Conservation (phyloP, 345 rosid genomes). For the Linum lewisii region DNA sequence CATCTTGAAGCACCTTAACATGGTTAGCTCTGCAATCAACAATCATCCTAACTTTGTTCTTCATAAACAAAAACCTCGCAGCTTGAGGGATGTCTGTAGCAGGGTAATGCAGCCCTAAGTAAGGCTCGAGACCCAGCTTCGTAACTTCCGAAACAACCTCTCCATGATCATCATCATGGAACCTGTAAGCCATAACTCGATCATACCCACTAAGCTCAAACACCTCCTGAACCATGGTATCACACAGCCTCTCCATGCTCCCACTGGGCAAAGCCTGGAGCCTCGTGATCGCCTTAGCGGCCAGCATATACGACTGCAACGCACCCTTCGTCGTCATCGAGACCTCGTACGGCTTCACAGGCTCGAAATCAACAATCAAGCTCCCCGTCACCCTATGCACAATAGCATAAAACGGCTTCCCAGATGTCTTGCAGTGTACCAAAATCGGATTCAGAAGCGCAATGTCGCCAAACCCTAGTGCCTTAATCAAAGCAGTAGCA, state of each 20-base stretch:
- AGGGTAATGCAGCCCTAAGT: slow-evolving; percentile 94
- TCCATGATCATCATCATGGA: slow-evolving; percentile 97
- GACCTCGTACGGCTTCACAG: slow-evolving; percentile 90
- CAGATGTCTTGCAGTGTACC: slow-evolving; percentile 91
- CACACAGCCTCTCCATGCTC: slow-evolving; percentile 81
- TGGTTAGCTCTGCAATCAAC: slow-evolving; percentile 89
- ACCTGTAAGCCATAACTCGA: slow-evolving; percentile 89
- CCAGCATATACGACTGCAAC: slow-evolving; percentile 90
- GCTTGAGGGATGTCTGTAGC: slow-evolving; percentile 99
- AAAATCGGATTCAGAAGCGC: slow-evolving; percentile 84
- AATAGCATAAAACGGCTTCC: slow-evolving; percentile 90
- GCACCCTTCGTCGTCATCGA: slow-evolving; percentile 99
- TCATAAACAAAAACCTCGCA: slow-evolving; percentile 84
- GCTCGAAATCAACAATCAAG: slow-evolving; percentile 84
- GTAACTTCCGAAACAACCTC: slow-evolving; percentile 87
- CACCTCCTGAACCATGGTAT: slow-evolving; percentile 89
- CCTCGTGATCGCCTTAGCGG: slow-evolving; percentile 86
- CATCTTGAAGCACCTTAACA: slow-evolving; percentile 82
- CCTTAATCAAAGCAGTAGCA: slow-evolving; percentile 78
- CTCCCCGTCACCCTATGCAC: slow-evolving; percentile 85
- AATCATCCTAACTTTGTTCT: slow-evolving; percentile 91
- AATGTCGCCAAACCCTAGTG: slow-evolving; percentile 79
- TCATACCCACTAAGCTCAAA: slow-evolving; percentile 95
- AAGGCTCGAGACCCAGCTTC: slow-evolving; percentile 84
- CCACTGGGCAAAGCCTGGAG: slow-evolving; percentile 87